These are phyloP conservation scores for Coccomyxa subellipsoidea DNA, from an alignment of 163 green algal genomes.

Conservation along the genomic window DNA sequence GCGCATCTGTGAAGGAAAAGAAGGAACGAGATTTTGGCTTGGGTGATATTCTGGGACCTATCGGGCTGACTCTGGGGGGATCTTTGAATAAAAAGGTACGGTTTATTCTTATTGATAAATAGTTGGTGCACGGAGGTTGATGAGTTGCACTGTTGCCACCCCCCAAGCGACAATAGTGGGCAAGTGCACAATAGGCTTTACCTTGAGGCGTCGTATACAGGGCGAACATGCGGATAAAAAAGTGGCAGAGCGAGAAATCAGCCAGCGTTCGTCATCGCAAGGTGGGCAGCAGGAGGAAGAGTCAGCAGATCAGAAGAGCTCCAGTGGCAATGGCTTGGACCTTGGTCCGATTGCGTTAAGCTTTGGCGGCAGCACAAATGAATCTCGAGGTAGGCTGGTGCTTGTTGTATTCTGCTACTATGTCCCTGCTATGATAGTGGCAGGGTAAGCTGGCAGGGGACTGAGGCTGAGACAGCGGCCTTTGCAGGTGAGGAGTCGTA, in stretches of 20 bases:
- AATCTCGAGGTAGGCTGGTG: background rate
- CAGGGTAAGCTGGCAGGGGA: background rate
- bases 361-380: constrained; percentile 19
- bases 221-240: background rate
- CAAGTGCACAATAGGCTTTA: background rate
- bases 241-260: background rate
- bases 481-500: background rate
- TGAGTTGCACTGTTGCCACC: background rate
- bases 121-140: background rate
- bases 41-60: constrained; percentile 68
- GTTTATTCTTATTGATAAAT: background rate
- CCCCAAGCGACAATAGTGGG: too few species aligned
- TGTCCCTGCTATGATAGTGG: background rate
- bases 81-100: constrained; percentile 6
- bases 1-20: background rate
- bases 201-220: background rate
- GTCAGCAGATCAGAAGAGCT: background rate
- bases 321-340: constrained; percentile 13
- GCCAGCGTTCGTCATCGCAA: background rate
- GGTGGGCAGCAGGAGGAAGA: background rate
- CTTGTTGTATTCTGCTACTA: background rate
- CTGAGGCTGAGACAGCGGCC: background rate
- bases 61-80: constrained; percentile 54
- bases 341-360: constrained; percentile 51
- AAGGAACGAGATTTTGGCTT: constrained; percentile 25